Base-by-base conservation (phyloP, 192 early-diverging fungal genomes). In the Coemansia interrupta region DNA sequence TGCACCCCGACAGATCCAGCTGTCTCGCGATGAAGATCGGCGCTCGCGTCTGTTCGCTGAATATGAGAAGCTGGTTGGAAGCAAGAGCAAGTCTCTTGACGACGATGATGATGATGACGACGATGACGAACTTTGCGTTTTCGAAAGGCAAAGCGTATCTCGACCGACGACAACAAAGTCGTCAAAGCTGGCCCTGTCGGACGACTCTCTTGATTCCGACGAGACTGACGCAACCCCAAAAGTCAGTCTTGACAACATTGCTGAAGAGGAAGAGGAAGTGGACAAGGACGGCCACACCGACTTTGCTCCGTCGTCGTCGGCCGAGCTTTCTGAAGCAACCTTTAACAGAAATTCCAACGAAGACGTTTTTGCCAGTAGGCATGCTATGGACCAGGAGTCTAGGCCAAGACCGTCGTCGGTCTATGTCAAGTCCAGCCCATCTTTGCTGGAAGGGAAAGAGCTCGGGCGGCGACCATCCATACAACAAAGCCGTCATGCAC, bases 11-110 rank as follows among this genome's bases (percentile, higher is more conserved):
- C 60, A 52, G 10, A 60, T 70, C 26, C 68, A 63, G 36, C 65
- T 78, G 11, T 78, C 74, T 50, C 74, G 74, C 15, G 74, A 78
- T 58, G 74, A 78, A 30, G 26, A 64, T 22, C 68, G 68, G 20
- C 51, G 74, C 2, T 68, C 68, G 32, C 68, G 68, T 17, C 55
- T 78, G 30, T 78, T 78, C 61, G 68, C 68, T 8, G 74, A 78
- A 32, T 78, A 78, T 55, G 68, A 78, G 61, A 63, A 61, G 24
- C 68, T 78, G 50, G 55, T 78, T 3, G 68, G 54, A 20, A 36
- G 20, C 44, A 67, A 66, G 55, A 61, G 23, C 17, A 24, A 47
- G 45, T 12, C 47, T 0, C 47, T 62, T 8, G 54, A 61, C 11
- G 64, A 64, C 14, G 68, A 67, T 0, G 64, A 61, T 6, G 64